Conservation (phyloP, 2,329 filamentous ascomycete species). For the Botryosphaeria dothidea region DNA sequence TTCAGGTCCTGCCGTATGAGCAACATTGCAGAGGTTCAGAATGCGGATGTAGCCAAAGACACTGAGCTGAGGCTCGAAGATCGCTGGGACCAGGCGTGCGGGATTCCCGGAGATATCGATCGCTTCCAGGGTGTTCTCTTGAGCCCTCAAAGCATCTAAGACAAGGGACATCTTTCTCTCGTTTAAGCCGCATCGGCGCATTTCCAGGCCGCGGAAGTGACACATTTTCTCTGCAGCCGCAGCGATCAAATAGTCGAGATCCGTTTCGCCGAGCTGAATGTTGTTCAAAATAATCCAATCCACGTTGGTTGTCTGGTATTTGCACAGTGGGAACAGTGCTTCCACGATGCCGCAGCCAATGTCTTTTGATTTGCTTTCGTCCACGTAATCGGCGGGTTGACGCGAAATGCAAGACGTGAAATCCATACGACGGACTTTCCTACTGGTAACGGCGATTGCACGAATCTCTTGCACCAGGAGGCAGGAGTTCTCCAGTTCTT, state of each 20-base stretch:
- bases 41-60: constrained; percentile 67
- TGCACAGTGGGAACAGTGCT: constrained; percentile 68
- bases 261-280: constrained; percentile 69
- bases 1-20: constrained; percentile 62
- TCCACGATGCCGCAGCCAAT: constrained; percentile 69
- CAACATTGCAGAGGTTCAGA: constrained; percentile 65
- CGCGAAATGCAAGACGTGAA: constrained; percentile 64
- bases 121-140: constrained; percentile 67
- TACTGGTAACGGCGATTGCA: constrained; percentile 66
- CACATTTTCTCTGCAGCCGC: constrained; percentile 66
- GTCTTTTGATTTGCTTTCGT: constrained; percentile 54
- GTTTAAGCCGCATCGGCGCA: constrained; percentile 63
- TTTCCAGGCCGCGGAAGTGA: constrained; percentile 67
- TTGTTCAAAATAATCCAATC: constrained; percentile 71
- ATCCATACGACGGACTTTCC: constrained; percentile 62
- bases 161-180: constrained; percentile 62
- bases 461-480: constrained; percentile 69
- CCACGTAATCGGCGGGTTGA: constrained; percentile 48
- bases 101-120: constrained; percentile 68
- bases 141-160: constrained; percentile 63
- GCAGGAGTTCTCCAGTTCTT: constrained; percentile 57
- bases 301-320: constrained; percentile 66
- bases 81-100: constrained; percentile 62
- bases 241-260: constrained; percentile 67
- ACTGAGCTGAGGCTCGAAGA: constrained; percentile 67